These are phyloP conservation scores for Colletotrichum incanum DNA, from an alignment of 2,329 filamentous ascomycete genomes.

Conservation along the genomic window DNA sequence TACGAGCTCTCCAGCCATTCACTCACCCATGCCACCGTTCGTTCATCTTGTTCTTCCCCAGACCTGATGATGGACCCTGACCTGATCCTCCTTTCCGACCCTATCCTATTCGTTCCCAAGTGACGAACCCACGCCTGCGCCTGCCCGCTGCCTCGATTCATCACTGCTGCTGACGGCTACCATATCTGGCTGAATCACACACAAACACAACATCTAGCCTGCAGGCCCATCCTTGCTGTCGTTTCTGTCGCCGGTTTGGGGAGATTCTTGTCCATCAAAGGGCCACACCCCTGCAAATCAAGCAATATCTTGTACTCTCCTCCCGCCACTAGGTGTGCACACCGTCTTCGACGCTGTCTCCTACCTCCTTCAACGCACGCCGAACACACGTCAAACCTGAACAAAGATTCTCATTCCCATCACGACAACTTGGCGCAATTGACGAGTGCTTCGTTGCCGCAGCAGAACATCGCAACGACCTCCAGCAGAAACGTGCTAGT, in stretches of 20 bases:
- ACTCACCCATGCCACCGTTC: constrained; percentile 5
- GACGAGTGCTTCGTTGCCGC: neutral
- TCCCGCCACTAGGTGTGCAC: constrained; percentile 15
- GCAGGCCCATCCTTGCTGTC: constrained; percentile 31
- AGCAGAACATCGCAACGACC: constrained; percentile 3
- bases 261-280: constrained; percentile 23
- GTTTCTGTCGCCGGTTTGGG: constrained; percentile 37
- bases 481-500: constrained; percentile 21
- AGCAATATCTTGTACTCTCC: constrained; percentile 36
- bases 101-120: neutral
- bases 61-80: constrained; percentile 16
- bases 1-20: constrained; percentile 33
- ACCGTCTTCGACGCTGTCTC: constrained; percentile 10
- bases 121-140: constrained; percentile 1
- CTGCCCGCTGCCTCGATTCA: constrained; percentile 14
- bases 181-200: constrained; percentile 13
- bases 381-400: constrained; percentile 5
- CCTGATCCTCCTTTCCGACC: constrained; percentile 11
- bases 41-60: constrained; percentile 27
- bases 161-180: constrained; percentile 18
- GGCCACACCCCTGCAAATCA: constrained; percentile 24
- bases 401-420: neutral
- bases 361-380: constrained; percentile 10
- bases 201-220: neutral
- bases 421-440: constrained; percentile 2